phyloP scores from a whole-genome alignment of 2,329 filamentous ascomycete genomes.

The Pestalotiopsis sp. region DNA sequence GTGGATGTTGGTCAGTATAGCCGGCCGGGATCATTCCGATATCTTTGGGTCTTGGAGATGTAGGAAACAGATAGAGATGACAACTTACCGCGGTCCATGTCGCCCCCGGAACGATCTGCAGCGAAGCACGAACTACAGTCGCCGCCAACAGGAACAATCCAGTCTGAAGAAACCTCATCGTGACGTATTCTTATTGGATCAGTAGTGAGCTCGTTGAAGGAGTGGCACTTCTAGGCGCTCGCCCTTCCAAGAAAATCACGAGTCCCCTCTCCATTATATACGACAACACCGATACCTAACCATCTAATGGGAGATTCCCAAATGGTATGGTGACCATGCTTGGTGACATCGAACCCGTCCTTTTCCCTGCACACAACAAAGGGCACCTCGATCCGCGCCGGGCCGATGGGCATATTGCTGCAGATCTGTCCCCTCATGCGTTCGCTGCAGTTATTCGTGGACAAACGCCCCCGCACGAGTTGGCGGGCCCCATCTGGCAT shows the following conservation, averaged over 20 bases:
- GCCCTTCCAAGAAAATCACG: background rate
- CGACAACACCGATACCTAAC: background rate
- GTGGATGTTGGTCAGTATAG: background rate
- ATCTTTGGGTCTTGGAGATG: background rate
- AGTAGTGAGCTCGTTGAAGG: background rate
- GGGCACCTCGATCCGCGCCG: background rate
- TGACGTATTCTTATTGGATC: background rate
- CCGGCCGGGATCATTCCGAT: too few species aligned
- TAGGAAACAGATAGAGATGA: background rate
- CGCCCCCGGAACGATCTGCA: constrained; percentile 31
- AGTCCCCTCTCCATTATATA: background rate
- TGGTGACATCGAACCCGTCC: background rate
- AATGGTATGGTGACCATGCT: background rate
- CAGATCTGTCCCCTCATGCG: background rate
- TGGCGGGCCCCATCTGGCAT: background rate
- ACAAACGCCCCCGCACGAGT: constrained; percentile 1
- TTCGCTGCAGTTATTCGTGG: background rate
- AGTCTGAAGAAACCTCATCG: constrained; percentile 10
- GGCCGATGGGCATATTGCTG: background rate
- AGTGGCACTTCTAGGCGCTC: background rate
- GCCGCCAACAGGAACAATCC: constrained; percentile 25
- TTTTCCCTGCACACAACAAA: background rate
- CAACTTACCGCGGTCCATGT: constrained; percentile 29
- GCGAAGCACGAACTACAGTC: constrained; percentile 24
- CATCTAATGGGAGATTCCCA: background rate